phyloP scores from a whole-genome alignment of 2,329 filamentous ascomycete species.

The Leptographium lundbergii region DNA sequence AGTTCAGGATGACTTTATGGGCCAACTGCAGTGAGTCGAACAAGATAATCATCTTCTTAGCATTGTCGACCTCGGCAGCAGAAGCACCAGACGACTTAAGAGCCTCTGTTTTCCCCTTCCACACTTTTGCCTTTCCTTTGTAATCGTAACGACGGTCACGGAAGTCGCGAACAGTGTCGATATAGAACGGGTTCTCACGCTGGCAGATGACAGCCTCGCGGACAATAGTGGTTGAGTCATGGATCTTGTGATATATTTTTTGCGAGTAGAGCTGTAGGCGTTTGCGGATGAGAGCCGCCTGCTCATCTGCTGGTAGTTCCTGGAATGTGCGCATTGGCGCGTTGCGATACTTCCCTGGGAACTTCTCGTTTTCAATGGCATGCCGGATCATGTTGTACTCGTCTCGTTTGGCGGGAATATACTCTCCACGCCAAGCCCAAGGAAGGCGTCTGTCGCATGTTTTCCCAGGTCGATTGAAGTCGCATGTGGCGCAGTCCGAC shows the following conservation, averaged over 20 bases:
- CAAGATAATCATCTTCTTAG: slow-evolving; percentile 96
- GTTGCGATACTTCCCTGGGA: slow-evolving; percentile 67
- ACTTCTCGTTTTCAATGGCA: slow-evolving; percentile 81
- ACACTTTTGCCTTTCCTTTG: slow-evolving; percentile 94
- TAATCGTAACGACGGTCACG: slow-evolving; percentile 96
- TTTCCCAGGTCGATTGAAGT: slow-evolving; percentile 95
- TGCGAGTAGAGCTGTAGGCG: slow-evolving; percentile 87
- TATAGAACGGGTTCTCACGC: slow-evolving; percentile 95
- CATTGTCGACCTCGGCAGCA: slow-evolving; percentile 68
- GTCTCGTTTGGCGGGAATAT: slow-evolving; percentile 86
- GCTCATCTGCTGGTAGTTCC: slow-evolving; percentile 71
- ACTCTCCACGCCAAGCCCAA: slow-evolving; percentile 98
- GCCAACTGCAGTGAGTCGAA: slow-evolving; percentile 94
- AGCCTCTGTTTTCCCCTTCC: slow-evolving; percentile 90
- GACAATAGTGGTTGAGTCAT: slow-evolving; percentile 83
- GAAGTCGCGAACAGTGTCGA: slow-evolving; percentile 91
- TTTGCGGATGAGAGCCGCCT: slow-evolving; percentile 69
- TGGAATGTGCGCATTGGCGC: slow-evolving; percentile 63
- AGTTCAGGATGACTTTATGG: slow-evolving; percentile 98
- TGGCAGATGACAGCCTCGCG: slow-evolving; percentile 97
- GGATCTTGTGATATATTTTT: slow-evolving; percentile 99
- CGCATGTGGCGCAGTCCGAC: slow-evolving; percentile 90
- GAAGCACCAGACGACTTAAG: slow-evolving; percentile 73
- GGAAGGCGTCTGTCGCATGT: slow-evolving; percentile 90
- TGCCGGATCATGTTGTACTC: slow-evolving; percentile 99